These are phyloP conservation scores for Linnemannia schmuckeri DNA, from an alignment of 192 early-diverging fungal species.

Conservation along the genomic window DNA sequence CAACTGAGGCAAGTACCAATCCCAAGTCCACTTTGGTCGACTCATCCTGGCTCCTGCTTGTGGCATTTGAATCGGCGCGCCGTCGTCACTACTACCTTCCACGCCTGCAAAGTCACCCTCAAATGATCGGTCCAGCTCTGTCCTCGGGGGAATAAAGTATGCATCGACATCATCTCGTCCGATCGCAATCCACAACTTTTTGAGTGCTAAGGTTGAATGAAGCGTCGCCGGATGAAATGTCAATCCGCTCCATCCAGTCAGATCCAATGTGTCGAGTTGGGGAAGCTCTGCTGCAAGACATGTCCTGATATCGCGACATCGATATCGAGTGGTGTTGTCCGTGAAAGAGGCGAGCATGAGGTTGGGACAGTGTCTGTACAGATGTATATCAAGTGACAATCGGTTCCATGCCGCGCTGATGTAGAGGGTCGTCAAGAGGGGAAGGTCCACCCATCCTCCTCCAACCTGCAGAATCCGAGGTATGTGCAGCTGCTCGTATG, in stretches of 20 bases:
- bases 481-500: background rate
- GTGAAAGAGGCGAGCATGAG: background rate
- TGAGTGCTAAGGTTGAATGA: background rate
- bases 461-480: background rate
- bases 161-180: background rate
- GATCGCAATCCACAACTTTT: background rate
- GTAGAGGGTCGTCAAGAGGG: background rate
- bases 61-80: background rate
- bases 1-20: background rate
- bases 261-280: background rate
- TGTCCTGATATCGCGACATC: background rate
- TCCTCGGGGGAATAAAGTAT: background rate
- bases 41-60: background rate
- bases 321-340: background rate
- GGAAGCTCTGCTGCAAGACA: background rate
- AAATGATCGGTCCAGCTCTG: no score
- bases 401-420: background rate
- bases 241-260: background rate
- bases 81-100: background rate
- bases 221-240: background rate
- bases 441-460: background rate
- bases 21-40: background rate
- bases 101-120: background rate
- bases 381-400: background rate
- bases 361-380: background rate